Conservation (phyloP, 1,139 yeast genomes). For the Nakaseomyces glabratus region DNA sequence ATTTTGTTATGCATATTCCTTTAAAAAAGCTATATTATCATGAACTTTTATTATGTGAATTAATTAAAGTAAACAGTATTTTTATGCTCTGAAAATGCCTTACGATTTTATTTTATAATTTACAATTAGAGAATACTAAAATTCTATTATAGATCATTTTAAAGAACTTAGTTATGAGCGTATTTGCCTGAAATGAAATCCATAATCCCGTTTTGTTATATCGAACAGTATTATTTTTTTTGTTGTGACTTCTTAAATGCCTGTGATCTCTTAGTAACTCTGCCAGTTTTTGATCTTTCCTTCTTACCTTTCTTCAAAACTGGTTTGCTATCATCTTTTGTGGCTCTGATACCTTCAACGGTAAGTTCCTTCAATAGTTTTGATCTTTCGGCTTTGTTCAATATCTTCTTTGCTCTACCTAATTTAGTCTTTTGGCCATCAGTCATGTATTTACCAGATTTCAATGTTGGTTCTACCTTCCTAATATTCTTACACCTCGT, state of each 20-base stretch:
- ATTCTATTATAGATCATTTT: no score
- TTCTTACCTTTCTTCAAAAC: constrained; percentile 60
- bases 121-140: no score
- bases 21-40: no score
- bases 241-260: constrained; percentile 26
- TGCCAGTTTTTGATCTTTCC: constrained; percentile 42
- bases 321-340: constrained; percentile 45
- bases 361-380: constrained; percentile 43
- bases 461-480: constrained; percentile 25
- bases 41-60: no score
- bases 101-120: no score
- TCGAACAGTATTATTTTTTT: constrained; percentile 6
- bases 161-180: no score
- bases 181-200: no score
- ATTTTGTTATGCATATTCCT: no score
- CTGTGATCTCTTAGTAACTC: constrained; percentile 32
- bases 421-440: constrained; percentile 66
- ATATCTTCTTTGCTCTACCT: constrained; percentile 66
- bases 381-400: constrained; percentile 75
- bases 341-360: constrained; percentile 79
- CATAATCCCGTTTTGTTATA: background rate
- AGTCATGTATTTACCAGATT: constrained; percentile 31
- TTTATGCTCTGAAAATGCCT: no score
- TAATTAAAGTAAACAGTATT: no score
- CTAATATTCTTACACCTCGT: constrained; percentile 61